Evolutionary conservation across 2,329 filamentous ascomycete genomes (phyloP).

Genomic region (Trichoderma lentiforme): DNA sequence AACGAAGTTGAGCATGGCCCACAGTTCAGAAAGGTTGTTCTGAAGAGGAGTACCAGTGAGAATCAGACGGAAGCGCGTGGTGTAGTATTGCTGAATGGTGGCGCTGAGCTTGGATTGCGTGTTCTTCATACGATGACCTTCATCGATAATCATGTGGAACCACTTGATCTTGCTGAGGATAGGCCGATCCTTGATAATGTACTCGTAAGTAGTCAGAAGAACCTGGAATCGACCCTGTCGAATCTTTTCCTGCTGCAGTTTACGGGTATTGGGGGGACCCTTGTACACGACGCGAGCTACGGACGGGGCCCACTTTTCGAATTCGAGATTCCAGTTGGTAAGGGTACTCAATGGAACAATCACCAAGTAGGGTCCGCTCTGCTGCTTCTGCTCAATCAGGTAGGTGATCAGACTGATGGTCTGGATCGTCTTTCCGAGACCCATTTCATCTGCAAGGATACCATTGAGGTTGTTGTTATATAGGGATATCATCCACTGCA

Average conservation of each 20-base stretch:
- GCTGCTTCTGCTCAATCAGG: conserved; percentile 91
- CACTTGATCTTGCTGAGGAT: conserved; percentile 98
- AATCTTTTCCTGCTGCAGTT: conserved; percentile 88
- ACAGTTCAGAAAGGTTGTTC: conserved; percentile 93
- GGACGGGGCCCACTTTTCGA: conserved; percentile 96
- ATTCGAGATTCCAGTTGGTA: conserved; percentile 98
- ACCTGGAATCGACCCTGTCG: conserved; percentile 95
- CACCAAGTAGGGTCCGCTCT: conserved; percentile 88
- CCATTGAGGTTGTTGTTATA: conserved; percentile 99
- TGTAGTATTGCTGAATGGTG: conserved; percentile 93
- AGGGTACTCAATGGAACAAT: conserved; percentile 96
- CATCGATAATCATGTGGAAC: conserved; percentile 99
- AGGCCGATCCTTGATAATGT: conserved; percentile 98
- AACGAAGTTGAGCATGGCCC: conserved; percentile 98
- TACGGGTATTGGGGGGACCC: conserved; percentile 82
- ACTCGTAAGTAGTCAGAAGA: conserved; percentile 94
- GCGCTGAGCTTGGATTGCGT: conserved; percentile 91
- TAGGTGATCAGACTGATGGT: conserved; percentile 97
- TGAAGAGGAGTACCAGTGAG: conserved; percentile 95
- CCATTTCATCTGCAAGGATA: conserved; percentile 98
- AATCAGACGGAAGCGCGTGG: conserved; percentile 90
- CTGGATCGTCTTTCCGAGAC: conserved; percentile 98
- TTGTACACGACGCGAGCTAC: conserved; percentile 92
- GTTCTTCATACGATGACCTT: conserved; percentile 99
- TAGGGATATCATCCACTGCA: conserved; percentile 99